Percentiles rank a stretch among this genome's conserved stretches.
Conservation (phyloP, 768 basidiomycete genomes). For the Boletus vermiculosoides region DNA sequence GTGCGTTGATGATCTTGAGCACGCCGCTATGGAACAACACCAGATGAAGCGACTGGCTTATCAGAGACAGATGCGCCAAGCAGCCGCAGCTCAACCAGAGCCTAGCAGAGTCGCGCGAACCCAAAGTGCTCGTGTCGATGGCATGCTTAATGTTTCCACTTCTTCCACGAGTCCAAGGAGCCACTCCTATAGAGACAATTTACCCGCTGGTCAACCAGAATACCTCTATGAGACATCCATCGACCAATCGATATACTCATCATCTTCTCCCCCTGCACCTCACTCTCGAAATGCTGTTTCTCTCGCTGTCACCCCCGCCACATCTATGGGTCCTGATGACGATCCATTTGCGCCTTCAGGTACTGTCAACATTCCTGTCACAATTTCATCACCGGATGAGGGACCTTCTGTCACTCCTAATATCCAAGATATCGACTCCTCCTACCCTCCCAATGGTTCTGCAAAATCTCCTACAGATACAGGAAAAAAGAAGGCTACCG, state of each 20-base stretch:
- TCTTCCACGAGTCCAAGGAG: conserved; percentile 40
- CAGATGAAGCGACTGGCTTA: conserved; percentile 79
- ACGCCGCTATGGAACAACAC: conserved; percentile 78
- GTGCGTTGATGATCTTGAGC: conserved; percentile 76
- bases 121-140: conserved; percentile 58
- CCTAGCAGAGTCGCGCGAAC: conserved; percentile 40
- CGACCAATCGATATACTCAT: conserved; percentile 51
- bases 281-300: conserved; percentile 40
- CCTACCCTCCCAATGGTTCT: conserved; percentile 24
- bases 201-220: conserved; percentile 51
- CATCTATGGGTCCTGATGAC: conserved; percentile 47
- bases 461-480: conserved; percentile 40
- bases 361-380: conserved; percentile 28
- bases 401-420: conserved; percentile 15
- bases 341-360: conserved; percentile 67
- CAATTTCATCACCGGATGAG: conserved; percentile 30
- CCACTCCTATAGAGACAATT: conserved; percentile 51
- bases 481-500: conserved; percentile 44
- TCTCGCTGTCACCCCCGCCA: conserved; percentile 46
- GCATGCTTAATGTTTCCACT: conserved; percentile 33
- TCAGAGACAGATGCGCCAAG: conserved; percentile 73
- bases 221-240: conserved; percentile 72
- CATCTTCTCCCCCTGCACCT: conserved; percentile 34
- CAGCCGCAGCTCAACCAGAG: conserved; percentile 36
- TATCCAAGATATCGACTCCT: conserved; percentile 21